A percentile compares a stretch with the other conserved stretches of the same genome.
Evolutionary conservation across 1,284 basidiomycete genomes (phyloP).

Genomic region (Austroboletus novae-zelandiae): DNA sequence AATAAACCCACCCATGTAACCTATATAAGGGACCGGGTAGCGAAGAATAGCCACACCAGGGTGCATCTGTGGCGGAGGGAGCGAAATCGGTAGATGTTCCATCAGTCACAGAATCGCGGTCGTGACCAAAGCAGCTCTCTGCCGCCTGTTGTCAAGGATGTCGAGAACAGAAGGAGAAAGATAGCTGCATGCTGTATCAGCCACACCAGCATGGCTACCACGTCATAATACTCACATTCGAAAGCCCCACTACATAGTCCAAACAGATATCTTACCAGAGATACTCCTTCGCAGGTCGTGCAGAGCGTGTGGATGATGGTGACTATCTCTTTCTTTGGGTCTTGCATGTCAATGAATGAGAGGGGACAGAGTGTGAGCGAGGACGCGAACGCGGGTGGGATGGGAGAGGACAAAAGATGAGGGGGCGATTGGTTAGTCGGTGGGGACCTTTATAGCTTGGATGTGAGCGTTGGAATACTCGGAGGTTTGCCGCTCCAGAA

Average conservation of each 20-base stretch:
- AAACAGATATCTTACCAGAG: conserved; percentile 71
- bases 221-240: conserved; percentile 49
- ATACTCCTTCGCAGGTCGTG: conserved; percentile 32
- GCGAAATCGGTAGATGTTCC: conserved; percentile 55
- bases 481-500: not conserved
- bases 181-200: conserved; percentile 38
- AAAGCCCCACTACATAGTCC: conserved; percentile 81
- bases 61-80: conserved; percentile 59
- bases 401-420: not conserved
- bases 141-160: conserved; percentile 56
- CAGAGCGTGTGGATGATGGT: conserved; percentile 22
- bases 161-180: conserved; percentile 70
- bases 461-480: not conserved
- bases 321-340: conserved; percentile 29
- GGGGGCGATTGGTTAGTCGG: not conserved
- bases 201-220: not conserved
- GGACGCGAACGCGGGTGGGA: not conserved
- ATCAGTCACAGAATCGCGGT: conserved; percentile 61
- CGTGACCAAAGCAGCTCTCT: conserved; percentile 70
- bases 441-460: conserved; percentile 16
- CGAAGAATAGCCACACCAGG: conserved; percentile 56
- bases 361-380: too few relatives aligned
- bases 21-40: conserved; percentile 63
- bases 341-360: conserved; percentile 21
- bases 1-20: conserved; percentile 74